phyloP scores from a whole-genome alignment of 163 green algal genomes.

The Chlorella variabilis region DNA sequence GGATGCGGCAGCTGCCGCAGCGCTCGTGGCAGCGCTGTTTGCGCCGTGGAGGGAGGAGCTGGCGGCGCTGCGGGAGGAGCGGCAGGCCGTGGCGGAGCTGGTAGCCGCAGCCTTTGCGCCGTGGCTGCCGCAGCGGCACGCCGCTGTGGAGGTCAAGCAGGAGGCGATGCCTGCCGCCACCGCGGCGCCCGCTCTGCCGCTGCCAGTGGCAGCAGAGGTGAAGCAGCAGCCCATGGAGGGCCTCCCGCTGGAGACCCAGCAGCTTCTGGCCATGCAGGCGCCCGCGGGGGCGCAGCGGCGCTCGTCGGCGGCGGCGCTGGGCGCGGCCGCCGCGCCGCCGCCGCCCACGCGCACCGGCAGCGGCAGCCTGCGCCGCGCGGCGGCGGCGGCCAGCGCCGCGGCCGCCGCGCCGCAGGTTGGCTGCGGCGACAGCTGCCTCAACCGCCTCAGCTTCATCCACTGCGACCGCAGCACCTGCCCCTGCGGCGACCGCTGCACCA shows the following conservation, averaged over 20 bases:
- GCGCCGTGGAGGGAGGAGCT: conserved; percentile 5
- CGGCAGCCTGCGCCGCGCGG: conserved; percentile 7
- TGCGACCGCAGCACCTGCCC: conserved; percentile 86
- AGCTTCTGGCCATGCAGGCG: not conserved
- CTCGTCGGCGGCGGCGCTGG: not conserved
- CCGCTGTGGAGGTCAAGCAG: conserved; percentile 1
- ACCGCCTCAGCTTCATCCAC: conserved; percentile 75
- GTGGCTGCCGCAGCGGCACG: not conserved
- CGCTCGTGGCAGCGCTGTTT: conserved; percentile 7
- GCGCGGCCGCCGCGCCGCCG: not conserved
- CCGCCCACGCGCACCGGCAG: conserved; percentile 16
- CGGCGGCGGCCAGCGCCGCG: conserved; percentile 3
- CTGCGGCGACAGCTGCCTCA: conserved; percentile 81
- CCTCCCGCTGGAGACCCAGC: not conserved
- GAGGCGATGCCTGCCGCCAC: not conserved
- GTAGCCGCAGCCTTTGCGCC: conserved; percentile 5
- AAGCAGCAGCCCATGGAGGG: not conserved
- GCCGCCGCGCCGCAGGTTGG: conserved; percentile 25
- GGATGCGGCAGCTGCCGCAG: not conserved
- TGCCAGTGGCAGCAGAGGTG: not conserved
- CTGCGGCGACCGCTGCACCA: conserved; percentile 80
- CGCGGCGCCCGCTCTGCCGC: not conserved
- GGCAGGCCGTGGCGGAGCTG: conserved; percentile 1
- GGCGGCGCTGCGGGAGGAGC: conserved; percentile 18
- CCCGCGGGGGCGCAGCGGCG: not conserved